A percentile compares a stretch with the other conserved stretches of the same genome.
Conservation (phyloP, 2,329 filamentous ascomycete genomes). For the Calonectria naviculata region DNA sequence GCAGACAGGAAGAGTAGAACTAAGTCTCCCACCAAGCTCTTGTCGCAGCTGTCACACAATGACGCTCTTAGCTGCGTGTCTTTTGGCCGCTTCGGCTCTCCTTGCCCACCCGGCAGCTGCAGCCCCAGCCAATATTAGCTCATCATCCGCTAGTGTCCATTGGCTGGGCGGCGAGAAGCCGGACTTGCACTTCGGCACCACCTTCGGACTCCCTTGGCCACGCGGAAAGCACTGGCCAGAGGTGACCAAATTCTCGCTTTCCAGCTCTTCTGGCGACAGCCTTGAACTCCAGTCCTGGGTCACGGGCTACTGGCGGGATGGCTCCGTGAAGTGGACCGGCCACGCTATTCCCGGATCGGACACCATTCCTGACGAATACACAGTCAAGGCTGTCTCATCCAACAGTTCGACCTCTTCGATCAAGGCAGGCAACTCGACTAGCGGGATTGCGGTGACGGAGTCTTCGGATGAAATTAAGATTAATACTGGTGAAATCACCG, state of each 20-base stretch:
- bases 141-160: conserved; percentile 41
- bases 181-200: conserved; percentile 47
- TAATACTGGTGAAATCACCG: conserved; percentile 56
- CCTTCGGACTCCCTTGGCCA: conserved; percentile 58
- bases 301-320: conserved; percentile 70
- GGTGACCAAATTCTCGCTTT: conserved; percentile 49
- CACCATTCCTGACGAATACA: conserved; percentile 54
- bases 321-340: conserved; percentile 70
- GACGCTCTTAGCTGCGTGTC: conserved; percentile 5
- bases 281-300: conserved; percentile 61
- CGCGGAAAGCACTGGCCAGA: conserved; percentile 51
- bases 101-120: conserved; percentile 21
- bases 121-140: conserved; percentile 28
- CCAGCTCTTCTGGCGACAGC: conserved; percentile 30
- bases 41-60: conserved; percentile 1
- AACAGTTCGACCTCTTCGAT: conserved; percentile 25
- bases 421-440: background rate
- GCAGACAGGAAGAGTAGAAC: background rate
- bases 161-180: conserved; percentile 55
- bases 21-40: background rate
- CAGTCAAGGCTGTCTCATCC: conserved; percentile 33
- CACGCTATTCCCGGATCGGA: conserved; percentile 63
- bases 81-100: conserved; percentile 20
- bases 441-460: conserved; percentile 27
- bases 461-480: conserved; percentile 48